Conservation (phyloP, 2,329 filamentous ascomycete genomes). For the Cladophialophora immunda region DNA sequence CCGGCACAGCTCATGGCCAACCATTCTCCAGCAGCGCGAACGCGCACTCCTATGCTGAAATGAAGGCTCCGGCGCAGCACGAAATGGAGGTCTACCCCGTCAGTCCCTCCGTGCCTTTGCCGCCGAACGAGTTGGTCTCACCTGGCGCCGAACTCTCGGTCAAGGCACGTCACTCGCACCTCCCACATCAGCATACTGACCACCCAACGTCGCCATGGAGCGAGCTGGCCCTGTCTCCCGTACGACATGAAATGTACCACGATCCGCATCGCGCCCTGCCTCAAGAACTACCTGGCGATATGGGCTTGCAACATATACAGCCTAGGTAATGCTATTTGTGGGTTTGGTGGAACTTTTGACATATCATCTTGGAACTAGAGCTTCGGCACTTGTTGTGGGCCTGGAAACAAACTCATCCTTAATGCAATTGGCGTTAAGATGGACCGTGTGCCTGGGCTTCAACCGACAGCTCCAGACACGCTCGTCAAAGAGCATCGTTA, state of each 20-base stretch:
- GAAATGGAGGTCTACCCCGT: not conserved
- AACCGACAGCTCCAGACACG: no score
- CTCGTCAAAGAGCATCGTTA: no score
- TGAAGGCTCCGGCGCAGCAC: not conserved
- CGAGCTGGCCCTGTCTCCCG: not conserved
- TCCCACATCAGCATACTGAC: not conserved
- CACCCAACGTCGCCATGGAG: not conserved
- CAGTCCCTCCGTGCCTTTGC: not conserved
- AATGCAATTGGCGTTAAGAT: not conserved
- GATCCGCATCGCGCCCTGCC: not conserved
- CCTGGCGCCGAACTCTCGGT: not conserved
- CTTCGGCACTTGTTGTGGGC: not conserved
- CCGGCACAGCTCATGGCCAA: not conserved
- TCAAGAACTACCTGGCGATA: slow-evolving; percentile 1
- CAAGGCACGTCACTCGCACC: slow-evolving; percentile 1
- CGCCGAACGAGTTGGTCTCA: not conserved
- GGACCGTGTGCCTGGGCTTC: not conserved
- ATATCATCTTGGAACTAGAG: not conserved
- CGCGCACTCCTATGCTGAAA: not conserved
- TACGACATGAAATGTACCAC: slow-evolving; percentile 2
- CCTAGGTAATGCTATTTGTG: not conserved
- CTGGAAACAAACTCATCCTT: not conserved
- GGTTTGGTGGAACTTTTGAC: not conserved
- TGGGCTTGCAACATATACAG: not conserved
- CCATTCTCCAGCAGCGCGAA: not conserved